Base-by-base conservation (phyloP, 192 early-diverging fungal genomes). In the Powellomyces hirtus region DNA sequence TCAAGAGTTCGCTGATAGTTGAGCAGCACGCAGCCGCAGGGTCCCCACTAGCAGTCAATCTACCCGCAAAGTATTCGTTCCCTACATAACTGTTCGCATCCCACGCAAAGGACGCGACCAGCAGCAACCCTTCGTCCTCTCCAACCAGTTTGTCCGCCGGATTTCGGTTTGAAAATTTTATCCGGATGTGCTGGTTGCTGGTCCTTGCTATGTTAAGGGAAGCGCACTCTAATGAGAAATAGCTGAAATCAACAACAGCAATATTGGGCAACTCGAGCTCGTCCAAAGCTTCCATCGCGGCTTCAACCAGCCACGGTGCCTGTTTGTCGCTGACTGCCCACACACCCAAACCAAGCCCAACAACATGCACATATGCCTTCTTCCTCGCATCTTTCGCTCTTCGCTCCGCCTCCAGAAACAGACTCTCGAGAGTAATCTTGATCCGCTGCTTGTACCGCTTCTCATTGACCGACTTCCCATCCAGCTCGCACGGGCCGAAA, bases 21-120 rank as follows among this genome's bases (percentile, higher is more conserved):
- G 69, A 73, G 50, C 77, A 80, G 35, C 68, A 66, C 18, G 52
- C 79, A 2, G 74, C 75, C 0, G 79, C 79, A 1, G 73, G 73
- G 64, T 80, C 79, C 7, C 77, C 77, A 20, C 61, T 66, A 13
- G 42, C 77, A 59, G 53, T 29, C 66, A 75, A 33, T 1, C 40
- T 50, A 5, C 74, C 71, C 1, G 46, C 20, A 63, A 59, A 80
- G 63, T 69, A 79, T 36, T 80, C 79, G 40, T 79, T 80, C 1
- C 79, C 79, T 1, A 66, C 64, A 31, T 68, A 76, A 6, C 57
- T 26, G 45, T 80, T 80, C 11, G 53, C 55, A 57, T 79, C 78
- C 78, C 78, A 79, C 33, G 78, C 78, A 62, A 65, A 79, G 8
- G 46, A 35, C 30, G 67, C 67, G 7, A 79, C 76, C 14, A 79